Base-by-base conservation (phyloP, 1,284 basidiomycete genomes). In the Papiliotrema laurentii region DNA sequence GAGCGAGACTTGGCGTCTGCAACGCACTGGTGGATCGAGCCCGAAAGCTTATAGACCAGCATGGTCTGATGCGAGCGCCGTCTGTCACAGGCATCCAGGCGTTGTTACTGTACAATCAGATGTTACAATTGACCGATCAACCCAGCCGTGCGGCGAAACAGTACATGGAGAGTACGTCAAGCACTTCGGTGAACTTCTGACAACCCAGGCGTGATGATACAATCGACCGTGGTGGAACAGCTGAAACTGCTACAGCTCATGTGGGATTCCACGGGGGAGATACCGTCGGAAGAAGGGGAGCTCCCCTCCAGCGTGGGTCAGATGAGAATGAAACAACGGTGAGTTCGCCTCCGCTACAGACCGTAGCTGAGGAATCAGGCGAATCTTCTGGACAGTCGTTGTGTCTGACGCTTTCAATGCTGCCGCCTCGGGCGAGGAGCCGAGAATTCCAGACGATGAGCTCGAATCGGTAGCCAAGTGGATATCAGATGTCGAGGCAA, bases 1-100 rank as follows among this genome's bases (percentile, higher is more conserved):
- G 48, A 31, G 53, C 61, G 6, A 52, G 65, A 4, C 26, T 55
- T 13, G 26, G 26, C 5, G 63, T 53, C 4, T 69, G 65, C 47
- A 56, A 51, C 34, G 67, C 63, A 13, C 56, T 69, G 3, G 34
- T 55, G 4, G 54, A 59, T 1, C 58, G 67, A 14, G 65, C 64
- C 1, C 45, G 56, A 33, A 35, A 48, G 13, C 47, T 69, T n/a
- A 62, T 68, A 31, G 65, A 68, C 40, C 28, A 44, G 2, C 54
- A 64, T 41, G 59, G 55, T 3, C 41, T 68, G 11, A 41, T 64
- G 25, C 49, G 59, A 3, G 51, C 46, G 33, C 67, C 67, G 6
- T 55, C 54, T 13, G 40, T 65, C 10, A 63, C 63, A 0, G 67
- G 67, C 11, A 39, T 63, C 13, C 66, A 68, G 45, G 63, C 67